These are phyloP conservation scores for Iris macrosiphon DNA, from an alignment of 106 monocot species.

Conservation along the genomic window DNA sequence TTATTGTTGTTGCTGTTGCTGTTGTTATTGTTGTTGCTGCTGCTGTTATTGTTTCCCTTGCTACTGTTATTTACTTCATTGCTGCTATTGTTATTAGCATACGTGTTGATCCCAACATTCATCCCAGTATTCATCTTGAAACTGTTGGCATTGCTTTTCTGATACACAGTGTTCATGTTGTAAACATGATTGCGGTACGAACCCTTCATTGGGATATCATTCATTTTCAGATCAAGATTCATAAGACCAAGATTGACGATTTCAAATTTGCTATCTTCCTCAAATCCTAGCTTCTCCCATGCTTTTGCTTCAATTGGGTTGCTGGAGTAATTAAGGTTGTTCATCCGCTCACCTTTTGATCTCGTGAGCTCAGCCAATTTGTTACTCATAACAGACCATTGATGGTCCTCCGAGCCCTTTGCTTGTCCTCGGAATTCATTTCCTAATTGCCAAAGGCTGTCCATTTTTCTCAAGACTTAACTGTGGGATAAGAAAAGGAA, in stretches of 20 bases:
- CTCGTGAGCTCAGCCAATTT: conserved; percentile 74
- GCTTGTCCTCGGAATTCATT: conserved; percentile 78
- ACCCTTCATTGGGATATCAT: conserved; percentile 46
- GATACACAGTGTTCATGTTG: conserved; percentile 41
- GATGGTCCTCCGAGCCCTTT: conserved; percentile 68
- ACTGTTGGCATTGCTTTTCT: conserved; percentile 29
- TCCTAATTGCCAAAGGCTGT: conserved; percentile 75
- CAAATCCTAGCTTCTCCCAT: conserved; percentile 61
- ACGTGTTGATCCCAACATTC: conserved; percentile 25
- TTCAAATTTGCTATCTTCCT: conserved; percentile 56
- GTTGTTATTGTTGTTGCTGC: neutral
- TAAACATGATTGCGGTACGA: conserved; percentile 24
- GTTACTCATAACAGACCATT: conserved; percentile 74
- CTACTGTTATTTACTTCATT: conserved; percentile 35
- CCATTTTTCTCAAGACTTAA: conserved; percentile 29
- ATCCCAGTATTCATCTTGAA: conserved; percentile 47
- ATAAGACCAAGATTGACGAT: conserved; percentile 40
- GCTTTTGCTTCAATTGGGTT: conserved; percentile 25
- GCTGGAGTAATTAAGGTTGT: conserved; percentile 55
- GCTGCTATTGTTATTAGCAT: conserved; percentile 15
- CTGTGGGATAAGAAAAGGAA: neutral
- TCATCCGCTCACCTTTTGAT: conserved; percentile 43
- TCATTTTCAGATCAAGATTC: conserved; percentile 71
- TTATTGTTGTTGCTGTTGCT: conserved; percentile 7
- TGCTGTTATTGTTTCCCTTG: conserved; percentile 1